These are phyloP conservation scores for Lonicera japonica DNA, from an alignment of 129 eudicot genomes.

Conservation along the genomic window DNA sequence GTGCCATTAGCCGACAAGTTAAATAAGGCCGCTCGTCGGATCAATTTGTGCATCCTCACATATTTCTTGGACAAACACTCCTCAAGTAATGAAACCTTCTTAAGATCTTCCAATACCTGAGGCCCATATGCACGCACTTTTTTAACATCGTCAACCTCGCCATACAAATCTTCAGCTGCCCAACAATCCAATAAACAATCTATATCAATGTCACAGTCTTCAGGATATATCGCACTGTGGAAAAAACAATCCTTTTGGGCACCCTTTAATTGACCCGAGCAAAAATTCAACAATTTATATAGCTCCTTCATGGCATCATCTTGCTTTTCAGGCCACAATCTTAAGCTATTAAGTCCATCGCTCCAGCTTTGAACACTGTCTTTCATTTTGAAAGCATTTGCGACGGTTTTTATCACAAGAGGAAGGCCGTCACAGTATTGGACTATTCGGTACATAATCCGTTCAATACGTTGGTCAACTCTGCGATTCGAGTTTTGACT, in stretches of 20 bases:
- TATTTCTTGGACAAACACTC: slow-evolving; percentile 8
- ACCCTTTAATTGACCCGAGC: slow-evolving; percentile 11
- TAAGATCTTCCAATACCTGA: slow-evolving; percentile 8
- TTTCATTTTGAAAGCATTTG: slow-evolving; percentile 15
- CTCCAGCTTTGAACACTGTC: slow-evolving; percentile 15
- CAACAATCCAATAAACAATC: no score
- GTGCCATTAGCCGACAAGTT: slow-evolving; percentile 1
- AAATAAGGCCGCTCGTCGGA: slow-evolving; percentile 24
- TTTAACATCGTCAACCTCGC: slow-evolving; percentile 10
- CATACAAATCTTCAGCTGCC: slow-evolving; percentile 6
- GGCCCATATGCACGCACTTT: slow-evolving; percentile 7
- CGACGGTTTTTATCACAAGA: slow-evolving; percentile 19
- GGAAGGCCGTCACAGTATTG: slow-evolving; percentile 17
- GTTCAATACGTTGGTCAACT: not conserved
- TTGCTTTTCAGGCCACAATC: slow-evolving; percentile 17
- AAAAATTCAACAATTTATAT: slow-evolving; percentile 10
- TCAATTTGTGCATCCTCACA: slow-evolving; percentile 31
- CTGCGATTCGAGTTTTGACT: slow-evolving; percentile 11
- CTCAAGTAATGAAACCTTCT: slow-evolving; percentile 20
- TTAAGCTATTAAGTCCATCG: slow-evolving; percentile 13
- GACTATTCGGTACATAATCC: slow-evolving; percentile 13
- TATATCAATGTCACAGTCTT: slow-evolving; percentile 20
- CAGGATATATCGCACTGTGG: slow-evolving; percentile 24
- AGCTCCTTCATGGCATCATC: slow-evolving; percentile 16
- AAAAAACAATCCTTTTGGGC: slow-evolving; percentile 22